Evolutionary conservation across 192 early-diverging fungal genomes (phyloP).

Genomic region (Podila horticola): DNA sequence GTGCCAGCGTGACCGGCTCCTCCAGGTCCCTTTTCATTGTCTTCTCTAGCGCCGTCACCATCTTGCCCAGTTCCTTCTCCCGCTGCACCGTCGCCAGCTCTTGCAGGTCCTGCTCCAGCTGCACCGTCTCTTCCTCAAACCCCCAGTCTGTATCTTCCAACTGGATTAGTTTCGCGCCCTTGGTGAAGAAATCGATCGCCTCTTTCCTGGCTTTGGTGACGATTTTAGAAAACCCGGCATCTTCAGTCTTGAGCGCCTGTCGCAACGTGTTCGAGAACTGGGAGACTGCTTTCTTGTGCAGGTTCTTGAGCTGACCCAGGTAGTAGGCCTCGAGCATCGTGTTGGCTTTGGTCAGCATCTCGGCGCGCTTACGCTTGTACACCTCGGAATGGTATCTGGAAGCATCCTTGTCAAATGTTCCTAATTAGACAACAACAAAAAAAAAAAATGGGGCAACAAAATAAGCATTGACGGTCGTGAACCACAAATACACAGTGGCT

Average conservation of each 20-base stretch:
- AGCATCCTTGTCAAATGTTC: conserved; percentile 88
- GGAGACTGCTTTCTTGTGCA: conserved; percentile 74
- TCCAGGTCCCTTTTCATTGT: conserved; percentile 63
- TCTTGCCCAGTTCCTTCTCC: conserved; percentile 70
- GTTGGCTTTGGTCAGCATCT: conserved; percentile 81
- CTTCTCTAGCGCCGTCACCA: conserved; percentile 69
- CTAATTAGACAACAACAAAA: conserved; percentile 17
- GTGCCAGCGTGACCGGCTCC: conserved; percentile 73
- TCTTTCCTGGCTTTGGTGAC: conserved; percentile 38
- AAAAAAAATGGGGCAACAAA: too few species aligned
- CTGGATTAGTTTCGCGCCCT: conserved; percentile 53
- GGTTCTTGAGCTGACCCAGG: conserved; percentile 89
- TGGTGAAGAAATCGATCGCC: conserved; percentile 28
- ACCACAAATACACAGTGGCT: too few species aligned
- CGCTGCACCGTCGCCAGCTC: conserved; percentile 64
- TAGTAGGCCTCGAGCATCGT: conserved; percentile 79
- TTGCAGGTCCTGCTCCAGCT: conserved; percentile 69
- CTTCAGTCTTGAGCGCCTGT: conserved; percentile 33
- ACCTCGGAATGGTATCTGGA: conserved; percentile 89
- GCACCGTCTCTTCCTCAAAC: conserved; percentile 63
- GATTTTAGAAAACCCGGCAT: conserved; percentile 71
- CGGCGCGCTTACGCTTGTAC: conserved; percentile 85
- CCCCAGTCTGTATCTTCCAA: conserved; percentile 78
- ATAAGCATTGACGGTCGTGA: too few species aligned
- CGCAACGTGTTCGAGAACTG: conserved; percentile 69